phyloP scores from a whole-genome alignment of 2,329 filamentous ascomycete species.

The Beauveria asiatica region DNA sequence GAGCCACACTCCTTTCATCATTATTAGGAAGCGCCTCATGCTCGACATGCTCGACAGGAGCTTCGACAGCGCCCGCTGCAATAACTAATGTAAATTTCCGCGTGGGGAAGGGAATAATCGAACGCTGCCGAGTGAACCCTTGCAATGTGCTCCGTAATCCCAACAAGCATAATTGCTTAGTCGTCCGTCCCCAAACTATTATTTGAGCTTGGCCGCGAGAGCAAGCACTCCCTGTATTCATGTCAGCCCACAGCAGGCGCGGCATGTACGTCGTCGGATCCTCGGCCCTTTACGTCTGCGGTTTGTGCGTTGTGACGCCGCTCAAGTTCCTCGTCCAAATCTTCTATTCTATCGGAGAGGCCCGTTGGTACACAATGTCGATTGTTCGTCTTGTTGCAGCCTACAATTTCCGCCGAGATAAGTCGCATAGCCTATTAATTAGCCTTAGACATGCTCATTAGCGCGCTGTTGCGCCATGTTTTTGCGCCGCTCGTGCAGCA shows the following conservation, averaged over 20 bases:
- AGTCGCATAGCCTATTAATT: background rate
- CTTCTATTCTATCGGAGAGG: background rate
- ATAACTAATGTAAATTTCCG: background rate
- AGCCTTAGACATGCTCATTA: background rate
- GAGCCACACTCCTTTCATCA: too few species aligned
- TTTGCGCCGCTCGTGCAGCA: background rate
- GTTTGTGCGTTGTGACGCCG: background rate
- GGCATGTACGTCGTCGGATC: background rate
- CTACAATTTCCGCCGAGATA: background rate
- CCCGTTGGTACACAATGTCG: background rate
- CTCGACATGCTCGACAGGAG: background rate
- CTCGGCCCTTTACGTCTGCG: background rate
- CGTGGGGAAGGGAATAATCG: background rate
- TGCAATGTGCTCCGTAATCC: background rate
- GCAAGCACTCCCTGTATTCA: background rate
- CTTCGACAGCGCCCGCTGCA: background rate
- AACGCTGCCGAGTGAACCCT: background rate
- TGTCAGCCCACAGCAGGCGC: background rate
- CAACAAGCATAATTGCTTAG: background rate
- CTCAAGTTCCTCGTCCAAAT: background rate
- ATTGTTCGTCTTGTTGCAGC: background rate
- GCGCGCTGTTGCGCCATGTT: slow-evolving; percentile 3
- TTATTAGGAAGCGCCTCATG: background rate
- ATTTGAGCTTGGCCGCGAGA: too few species aligned
- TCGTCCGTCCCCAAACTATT: background rate